Evolutionary conservation across 306 rosid species (phyloP).

Genomic region (Astragalus membranaceus): DNA sequence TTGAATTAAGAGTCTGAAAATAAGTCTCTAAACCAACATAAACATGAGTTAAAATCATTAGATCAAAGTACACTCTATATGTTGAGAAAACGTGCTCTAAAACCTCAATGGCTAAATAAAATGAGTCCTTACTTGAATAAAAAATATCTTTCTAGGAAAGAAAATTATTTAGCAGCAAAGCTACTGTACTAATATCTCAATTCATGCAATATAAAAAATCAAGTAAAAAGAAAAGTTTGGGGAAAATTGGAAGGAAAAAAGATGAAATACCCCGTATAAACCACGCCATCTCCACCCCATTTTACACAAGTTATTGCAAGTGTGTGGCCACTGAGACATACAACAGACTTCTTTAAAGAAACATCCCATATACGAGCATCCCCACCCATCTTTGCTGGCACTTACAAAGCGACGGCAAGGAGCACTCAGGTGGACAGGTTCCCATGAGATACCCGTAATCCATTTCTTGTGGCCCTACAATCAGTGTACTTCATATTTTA

Average conservation of each 20-base stretch:
- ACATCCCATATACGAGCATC: conserved; percentile 97
- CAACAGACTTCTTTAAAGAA: conserved; percentile 51
- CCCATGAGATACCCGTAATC: conserved; percentile 96
- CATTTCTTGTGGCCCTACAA: conserved; percentile 90
- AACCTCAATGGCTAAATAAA: background rate
- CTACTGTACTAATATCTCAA: background rate
- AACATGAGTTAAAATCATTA: background rate
- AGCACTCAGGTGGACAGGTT: conserved; percentile 75
- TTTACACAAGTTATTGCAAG: conserved; percentile 88
- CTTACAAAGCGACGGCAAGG: conserved; percentile 93
- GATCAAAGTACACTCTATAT: background rate
- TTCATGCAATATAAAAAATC: background rate
- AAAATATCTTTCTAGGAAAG: background rate
- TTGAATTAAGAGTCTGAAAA: background rate
- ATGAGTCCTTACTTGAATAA: background rate
- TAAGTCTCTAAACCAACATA: background rate
- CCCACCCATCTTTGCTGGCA: conserved; percentile 91
- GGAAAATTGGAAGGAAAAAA: background rate
- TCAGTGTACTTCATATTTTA: conserved; percentile 4
- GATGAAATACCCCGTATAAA: conserved; percentile 73
- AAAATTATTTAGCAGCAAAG: background rate
- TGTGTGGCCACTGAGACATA: conserved; percentile 78
- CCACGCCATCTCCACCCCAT: conserved; percentile 98
- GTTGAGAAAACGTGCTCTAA: background rate
- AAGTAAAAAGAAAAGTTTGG: background rate